Base-by-base conservation (phyloP, 805 yeast genomes). In the Nakazawaea sp. region DNA sequence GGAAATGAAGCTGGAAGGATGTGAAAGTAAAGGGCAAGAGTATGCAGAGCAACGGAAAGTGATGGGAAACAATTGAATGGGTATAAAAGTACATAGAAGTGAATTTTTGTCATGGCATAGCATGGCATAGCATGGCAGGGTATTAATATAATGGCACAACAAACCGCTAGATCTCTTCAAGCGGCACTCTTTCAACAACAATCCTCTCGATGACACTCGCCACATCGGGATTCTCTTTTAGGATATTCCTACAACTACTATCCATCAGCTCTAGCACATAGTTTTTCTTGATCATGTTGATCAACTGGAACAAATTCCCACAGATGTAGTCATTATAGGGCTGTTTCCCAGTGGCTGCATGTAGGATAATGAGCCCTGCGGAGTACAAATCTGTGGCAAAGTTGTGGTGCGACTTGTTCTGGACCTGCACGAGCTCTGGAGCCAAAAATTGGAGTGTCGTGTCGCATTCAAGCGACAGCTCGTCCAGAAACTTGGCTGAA, bases 301-400 rank as follows among this genome's bases (percentile, higher is more conserved):
- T 49, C 40, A 64, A 44, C 30, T 59, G 53, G 18, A 52, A 47
- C 21, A 53, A 51, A 32, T 52, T 56, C 11, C 52, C 49, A 3
- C 34, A 21, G 4, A 50, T 46, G 21, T 18, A 37, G 5, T 48
- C 48, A 1, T 49, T 20, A 41, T 69, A 72, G 1, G 79, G 78
- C 40, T 59, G 58, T 13, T 50, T 47, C 2, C 76, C 76, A 8
- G 66, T 64, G 1, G 69, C 71, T 9, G 70, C 66, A 35, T 60
- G 57, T 24, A 72, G 45, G 8, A 72, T 46, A 8, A 69, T 58
- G 30, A 72, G 45, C 0, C 78, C 78, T 3, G 60, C 60, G 11
- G 76, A 64, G 45, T 58, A 72, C 8, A 66, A 42, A 40, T 72
- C 78, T 2, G 73, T 59, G n/a, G 42, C 49, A 48, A 41, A 58